Percentiles rank a stretch among this genome's conserved stretches.
Conservation (phyloP, 768 basidiomycete species). For the Mycena pura region DNA sequence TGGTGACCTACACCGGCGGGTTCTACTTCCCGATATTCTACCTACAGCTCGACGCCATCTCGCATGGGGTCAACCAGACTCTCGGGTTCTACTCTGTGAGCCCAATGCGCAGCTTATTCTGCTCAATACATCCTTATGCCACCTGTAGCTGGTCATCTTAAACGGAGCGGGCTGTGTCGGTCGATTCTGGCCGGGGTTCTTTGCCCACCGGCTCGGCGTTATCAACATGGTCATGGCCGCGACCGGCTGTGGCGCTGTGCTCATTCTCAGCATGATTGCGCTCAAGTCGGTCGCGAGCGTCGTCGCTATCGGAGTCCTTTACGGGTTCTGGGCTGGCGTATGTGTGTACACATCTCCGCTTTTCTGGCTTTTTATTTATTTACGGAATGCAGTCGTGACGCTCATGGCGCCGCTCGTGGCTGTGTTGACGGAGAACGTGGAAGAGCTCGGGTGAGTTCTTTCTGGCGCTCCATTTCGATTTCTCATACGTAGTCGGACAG, state of each 20-base stretch:
- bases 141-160: constrained; percentile 43
- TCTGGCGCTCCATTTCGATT: no score
- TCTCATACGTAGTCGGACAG: no score
- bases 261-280: constrained; percentile 44
- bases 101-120: not conserved
- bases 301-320: constrained; percentile 34
- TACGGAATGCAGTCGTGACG: constrained; percentile 35
- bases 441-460: constrained; percentile 44
- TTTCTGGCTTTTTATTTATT: constrained; percentile 1
- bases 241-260: constrained; percentile 25
- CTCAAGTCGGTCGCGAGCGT: constrained; percentile 28
- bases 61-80: constrained; percentile 33
- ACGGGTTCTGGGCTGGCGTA: constrained; percentile 42
- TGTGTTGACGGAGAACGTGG: constrained; percentile 35
- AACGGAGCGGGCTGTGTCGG: constrained; percentile 46
- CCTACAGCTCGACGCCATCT: constrained; percentile 41
- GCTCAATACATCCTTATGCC: not conserved
- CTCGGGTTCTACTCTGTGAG: constrained; percentile 47
- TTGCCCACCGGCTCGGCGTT: constrained; percentile 37
- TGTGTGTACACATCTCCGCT: constrained; percentile 33
- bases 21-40: constrained; percentile 44
- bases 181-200: constrained; percentile 42
- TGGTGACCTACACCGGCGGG: constrained; percentile 27
- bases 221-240: constrained; percentile 33
- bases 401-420: constrained; percentile 38